These are phyloP conservation scores for Candida sp. DNA, from an alignment of 1,139 yeast species.

Conservation along the genomic window DNA sequence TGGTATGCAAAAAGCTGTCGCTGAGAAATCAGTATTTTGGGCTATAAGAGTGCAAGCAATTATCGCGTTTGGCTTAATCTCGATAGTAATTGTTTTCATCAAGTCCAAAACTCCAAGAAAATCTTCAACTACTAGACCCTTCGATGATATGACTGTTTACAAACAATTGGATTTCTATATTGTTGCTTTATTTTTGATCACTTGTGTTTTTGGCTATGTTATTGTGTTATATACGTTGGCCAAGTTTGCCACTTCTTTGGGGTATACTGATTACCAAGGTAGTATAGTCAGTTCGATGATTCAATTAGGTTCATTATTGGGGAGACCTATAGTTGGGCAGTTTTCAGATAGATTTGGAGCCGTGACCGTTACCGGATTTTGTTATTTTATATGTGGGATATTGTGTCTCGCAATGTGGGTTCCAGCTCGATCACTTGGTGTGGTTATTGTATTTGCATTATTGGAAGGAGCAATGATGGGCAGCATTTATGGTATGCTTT, in stretches of 20 bases:
- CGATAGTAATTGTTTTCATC: slow-evolving; percentile 19
- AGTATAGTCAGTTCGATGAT: slow-evolving; percentile 52
- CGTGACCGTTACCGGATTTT: slow-evolving; percentile 27
- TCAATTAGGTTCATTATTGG: slow-evolving; percentile 35
- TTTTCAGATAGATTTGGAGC: slow-evolving; percentile 38
- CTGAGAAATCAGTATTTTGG: slow-evolving; percentile 28
- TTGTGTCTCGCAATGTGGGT: slow-evolving; percentile 34
- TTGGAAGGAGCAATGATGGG: slow-evolving; percentile 28
- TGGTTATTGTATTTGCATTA: slow-evolving; percentile 23
- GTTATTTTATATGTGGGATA: slow-evolving; percentile 20
- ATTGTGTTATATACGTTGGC: slow-evolving; percentile 33
- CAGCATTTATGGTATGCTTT: slow-evolving; percentile 24
- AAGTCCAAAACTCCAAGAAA: slow-evolving; percentile 7
- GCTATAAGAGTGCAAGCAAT: slow-evolving; percentile 36
- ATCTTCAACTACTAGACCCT: slow-evolving; percentile 16
- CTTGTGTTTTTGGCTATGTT: slow-evolving; percentile 37
- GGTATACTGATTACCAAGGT: slow-evolving; percentile 28
- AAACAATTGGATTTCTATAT: slow-evolving; percentile 23
- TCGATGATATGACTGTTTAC: slow-evolving; percentile 5
- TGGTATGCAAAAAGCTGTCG: slow-evolving; percentile 27
- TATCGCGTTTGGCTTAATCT: slow-evolving; percentile 21
- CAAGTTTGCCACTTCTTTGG: slow-evolving; percentile 25
- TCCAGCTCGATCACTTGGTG: slow-evolving; percentile 30
- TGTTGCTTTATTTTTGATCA: slow-evolving; percentile 22
- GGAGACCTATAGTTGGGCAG: slow-evolving; percentile 40